phyloP scores from a whole-genome alignment of 1,284 basidiomycete genomes.

The Cerioporus squamosus region DNA sequence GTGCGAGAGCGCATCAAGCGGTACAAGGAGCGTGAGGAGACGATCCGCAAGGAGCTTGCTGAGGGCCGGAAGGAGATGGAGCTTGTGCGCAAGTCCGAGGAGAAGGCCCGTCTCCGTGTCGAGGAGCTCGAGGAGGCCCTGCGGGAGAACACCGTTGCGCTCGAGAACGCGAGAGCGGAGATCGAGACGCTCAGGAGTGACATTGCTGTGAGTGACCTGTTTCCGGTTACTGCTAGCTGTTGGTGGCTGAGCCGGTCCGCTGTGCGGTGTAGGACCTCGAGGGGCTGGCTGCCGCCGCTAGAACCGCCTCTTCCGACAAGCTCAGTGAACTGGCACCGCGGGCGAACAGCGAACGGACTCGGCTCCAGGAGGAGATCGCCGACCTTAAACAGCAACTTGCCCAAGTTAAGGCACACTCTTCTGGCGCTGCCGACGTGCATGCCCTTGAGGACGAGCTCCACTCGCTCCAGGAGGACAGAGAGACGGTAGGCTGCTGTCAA shows the following conservation, averaged over 20 bases:
- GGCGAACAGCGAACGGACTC: conserved; percentile 47
- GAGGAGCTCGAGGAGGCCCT: conserved; percentile 90
- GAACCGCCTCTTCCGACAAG: conserved; percentile 39
- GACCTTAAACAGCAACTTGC: conserved; percentile 45
- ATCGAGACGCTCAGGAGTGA: conserved; percentile 85
- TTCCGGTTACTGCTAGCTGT: background rate
- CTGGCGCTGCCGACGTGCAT: conserved; percentile 3
- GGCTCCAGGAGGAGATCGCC: conserved; percentile 55
- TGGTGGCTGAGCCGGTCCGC: background rate
- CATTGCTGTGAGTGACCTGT: conserved; percentile 61
- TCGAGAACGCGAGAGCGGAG: conserved; percentile 92
- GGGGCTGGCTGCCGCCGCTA: conserved; percentile 38
- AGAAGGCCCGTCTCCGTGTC: conserved; percentile 61
- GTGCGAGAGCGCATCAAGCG: conserved; percentile 70
- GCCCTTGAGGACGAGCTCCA: conserved; percentile 16
- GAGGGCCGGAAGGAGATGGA: conserved; percentile 70
- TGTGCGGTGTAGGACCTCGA: conserved; percentile 55
- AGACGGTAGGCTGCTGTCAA: conserved; percentile 38
- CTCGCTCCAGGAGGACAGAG: conserved; percentile 38
- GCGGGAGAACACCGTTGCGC: conserved; percentile 83
- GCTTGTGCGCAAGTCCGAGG: conserved; percentile 64
- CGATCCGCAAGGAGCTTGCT: conserved; percentile 68
- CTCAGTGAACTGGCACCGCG: conserved; percentile 43
- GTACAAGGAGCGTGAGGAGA: conserved; percentile 79
- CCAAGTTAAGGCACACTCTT: conserved; percentile 13